Conservation (phyloP, 768 basidiomycete genomes). For the Trametes gibbosa region DNA sequence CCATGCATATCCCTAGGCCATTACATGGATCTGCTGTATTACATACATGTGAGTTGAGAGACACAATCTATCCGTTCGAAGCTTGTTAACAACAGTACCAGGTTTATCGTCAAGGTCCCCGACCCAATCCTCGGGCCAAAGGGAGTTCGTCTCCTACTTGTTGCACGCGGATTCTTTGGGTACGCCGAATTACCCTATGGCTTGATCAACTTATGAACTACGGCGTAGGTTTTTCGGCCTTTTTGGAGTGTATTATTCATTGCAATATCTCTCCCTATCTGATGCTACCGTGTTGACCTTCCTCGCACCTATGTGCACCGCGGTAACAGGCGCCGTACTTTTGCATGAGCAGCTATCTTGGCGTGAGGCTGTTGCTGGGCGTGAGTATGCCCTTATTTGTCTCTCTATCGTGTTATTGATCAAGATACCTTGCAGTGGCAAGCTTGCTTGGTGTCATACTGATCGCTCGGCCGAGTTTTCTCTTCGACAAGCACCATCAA, state of each 20-base stretch:
- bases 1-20: constrained; percentile 32
- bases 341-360: constrained; percentile 57
- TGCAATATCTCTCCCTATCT: constrained; percentile 73
- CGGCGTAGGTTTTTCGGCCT: constrained; percentile 64
- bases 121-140: constrained; percentile 71
- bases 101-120: constrained; percentile 40
- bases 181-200: constrained; percentile 27
- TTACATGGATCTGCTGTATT: constrained; percentile 52
- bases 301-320: constrained; percentile 64
- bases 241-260: constrained; percentile 65
- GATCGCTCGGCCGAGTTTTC: constrained; percentile 72
- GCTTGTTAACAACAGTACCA: constrained; percentile 9
- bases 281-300: constrained; percentile 80
- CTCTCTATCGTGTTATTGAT: background rate
- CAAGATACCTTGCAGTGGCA: constrained; percentile 37
- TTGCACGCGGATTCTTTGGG: constrained; percentile 63
- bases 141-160: constrained; percentile 56
- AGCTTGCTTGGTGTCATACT: constrained; percentile 76
- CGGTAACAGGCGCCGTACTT: constrained; percentile 58
- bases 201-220: constrained; percentile 5
- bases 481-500: constrained; percentile 52
- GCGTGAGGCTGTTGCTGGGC: constrained; percentile 54
- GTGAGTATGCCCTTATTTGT: constrained; percentile 30
- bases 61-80: background rate
- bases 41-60: constrained; percentile 42